Conservation (phyloP, 2,329 filamentous ascomycete species). For the Parastagonospora nodorum region DNA sequence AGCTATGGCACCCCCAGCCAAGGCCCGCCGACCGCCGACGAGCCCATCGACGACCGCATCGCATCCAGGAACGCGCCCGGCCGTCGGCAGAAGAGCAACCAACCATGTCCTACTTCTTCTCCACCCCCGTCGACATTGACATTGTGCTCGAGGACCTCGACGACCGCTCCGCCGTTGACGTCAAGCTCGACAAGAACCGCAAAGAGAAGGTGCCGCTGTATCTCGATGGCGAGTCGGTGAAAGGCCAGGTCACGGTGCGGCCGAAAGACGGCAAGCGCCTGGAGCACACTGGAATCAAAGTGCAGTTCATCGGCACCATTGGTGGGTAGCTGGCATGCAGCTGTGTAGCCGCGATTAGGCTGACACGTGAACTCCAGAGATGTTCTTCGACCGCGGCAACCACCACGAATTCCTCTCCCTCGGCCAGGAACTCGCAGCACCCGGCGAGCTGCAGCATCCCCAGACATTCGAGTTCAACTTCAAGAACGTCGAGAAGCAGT, state of each 20-base stretch:
- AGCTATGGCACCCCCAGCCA: slow-evolving; percentile 16
- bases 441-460: slow-evolving; percentile 96
- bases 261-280: slow-evolving; percentile 98
- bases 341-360: slow-evolving; percentile 9
- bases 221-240: slow-evolving; percentile 97
- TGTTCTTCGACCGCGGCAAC: slow-evolving; percentile 99
- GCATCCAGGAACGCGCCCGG: slow-evolving; percentile 17
- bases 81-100: slow-evolving; percentile 4
- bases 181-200: slow-evolving; percentile 97
- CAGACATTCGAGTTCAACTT: slow-evolving; percentile 99
- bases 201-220: slow-evolving; percentile 96
- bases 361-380: slow-evolving; percentile 64
- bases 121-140: slow-evolving; percentile 97
- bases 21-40: slow-evolving; percentile 23
- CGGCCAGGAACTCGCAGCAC: slow-evolving; percentile 93
- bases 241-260: slow-evolving; percentile 90
- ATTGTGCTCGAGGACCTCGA: slow-evolving; percentile 95
- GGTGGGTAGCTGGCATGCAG: slow-evolving; percentile 58
- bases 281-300: slow-evolving; percentile 98
- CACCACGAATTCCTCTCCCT: slow-evolving; percentile 99
- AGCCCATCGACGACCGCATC: slow-evolving; percentile 18
- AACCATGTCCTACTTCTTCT: slow-evolving; percentile 89
- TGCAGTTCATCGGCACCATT: slow-evolving; percentile 99
- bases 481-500: slow-evolving; percentile 99
- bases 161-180: slow-evolving; percentile 92